These are phyloP conservation scores for Viridothelium virens DNA, from an alignment of 495 filamentous ascomycete species.

Conservation along the genomic window DNA sequence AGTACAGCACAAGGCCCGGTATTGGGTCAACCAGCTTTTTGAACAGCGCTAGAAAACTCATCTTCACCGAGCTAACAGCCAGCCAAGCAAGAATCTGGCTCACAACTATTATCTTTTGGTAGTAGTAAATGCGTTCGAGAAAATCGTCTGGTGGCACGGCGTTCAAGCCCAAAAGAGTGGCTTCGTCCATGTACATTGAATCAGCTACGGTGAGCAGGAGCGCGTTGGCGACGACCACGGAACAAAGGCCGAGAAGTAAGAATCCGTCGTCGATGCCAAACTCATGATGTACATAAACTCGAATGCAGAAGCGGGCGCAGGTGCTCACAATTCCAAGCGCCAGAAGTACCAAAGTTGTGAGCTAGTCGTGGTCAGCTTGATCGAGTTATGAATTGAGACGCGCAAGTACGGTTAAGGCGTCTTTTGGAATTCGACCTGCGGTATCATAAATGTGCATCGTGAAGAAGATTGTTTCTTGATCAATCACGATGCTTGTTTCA, in stretches of 20 bases:
- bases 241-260: not conserved
- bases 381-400: not conserved
- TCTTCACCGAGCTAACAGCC: not conserved
- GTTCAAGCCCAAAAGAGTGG: not conserved
- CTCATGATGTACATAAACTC: conserved; percentile 10
- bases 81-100: not conserved
- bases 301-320: conserved; percentile 5
- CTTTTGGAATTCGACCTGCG: conserved; percentile 1
- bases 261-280: conserved; percentile 2
- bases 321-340: not conserved
- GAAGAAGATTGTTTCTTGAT: not conserved
- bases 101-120: not conserved
- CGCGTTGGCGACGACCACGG: conserved; percentile 3
- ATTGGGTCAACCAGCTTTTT: not conserved
- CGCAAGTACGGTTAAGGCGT: not conserved
- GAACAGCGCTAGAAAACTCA: conserved; percentile 1
- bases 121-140: conserved; percentile 1
- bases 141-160: not conserved
- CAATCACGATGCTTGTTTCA: not conserved
- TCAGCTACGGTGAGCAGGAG: not conserved
- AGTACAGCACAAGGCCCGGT: not conserved
- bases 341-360: not conserved
- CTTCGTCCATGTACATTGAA: not conserved
- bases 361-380: not conserved
- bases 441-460: not conserved